Conservation (phyloP, 352 stramenopile genomes). For the Globisporangium alternatum region DNA sequence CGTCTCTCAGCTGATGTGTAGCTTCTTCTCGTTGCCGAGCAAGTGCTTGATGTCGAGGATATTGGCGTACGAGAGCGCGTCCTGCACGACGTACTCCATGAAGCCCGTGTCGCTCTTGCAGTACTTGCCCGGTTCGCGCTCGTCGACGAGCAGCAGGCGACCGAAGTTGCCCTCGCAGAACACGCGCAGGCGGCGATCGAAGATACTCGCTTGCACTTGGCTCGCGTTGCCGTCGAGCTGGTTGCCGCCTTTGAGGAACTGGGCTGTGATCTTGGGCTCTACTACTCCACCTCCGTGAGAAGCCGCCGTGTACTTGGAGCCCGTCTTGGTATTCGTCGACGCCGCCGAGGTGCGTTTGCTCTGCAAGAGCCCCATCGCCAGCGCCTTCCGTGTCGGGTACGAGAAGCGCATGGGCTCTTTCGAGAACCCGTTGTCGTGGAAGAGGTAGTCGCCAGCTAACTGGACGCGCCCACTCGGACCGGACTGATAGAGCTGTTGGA, state of each 20-base stretch:
- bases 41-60: constrained; percentile 39
- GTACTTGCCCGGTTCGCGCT: background rate
- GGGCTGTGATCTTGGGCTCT: no score
- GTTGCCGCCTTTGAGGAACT: no score
- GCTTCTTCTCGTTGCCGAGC: constrained; percentile 28
- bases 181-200: background rate
- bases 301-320: background rate
- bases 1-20: constrained; percentile 17
- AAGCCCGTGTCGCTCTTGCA: background rate
- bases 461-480: constrained; percentile 26
- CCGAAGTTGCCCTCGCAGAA: background rate
- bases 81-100: background rate
- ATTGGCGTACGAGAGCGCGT: constrained; percentile 23
- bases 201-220: background rate
- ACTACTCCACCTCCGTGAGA: background rate
- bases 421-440: background rate
- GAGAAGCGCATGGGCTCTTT: background rate
- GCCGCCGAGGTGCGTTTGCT: background rate
- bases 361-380: background rate
- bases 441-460: background rate
- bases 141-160: background rate
- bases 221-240: no score
- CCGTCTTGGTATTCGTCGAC: background rate
- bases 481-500: constrained; percentile 50
- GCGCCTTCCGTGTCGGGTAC: background rate